Evolutionary conservation across 2,329 filamentous ascomycete genomes (phyloP).

Genomic region (Trichophyton mentagrophytes): DNA sequence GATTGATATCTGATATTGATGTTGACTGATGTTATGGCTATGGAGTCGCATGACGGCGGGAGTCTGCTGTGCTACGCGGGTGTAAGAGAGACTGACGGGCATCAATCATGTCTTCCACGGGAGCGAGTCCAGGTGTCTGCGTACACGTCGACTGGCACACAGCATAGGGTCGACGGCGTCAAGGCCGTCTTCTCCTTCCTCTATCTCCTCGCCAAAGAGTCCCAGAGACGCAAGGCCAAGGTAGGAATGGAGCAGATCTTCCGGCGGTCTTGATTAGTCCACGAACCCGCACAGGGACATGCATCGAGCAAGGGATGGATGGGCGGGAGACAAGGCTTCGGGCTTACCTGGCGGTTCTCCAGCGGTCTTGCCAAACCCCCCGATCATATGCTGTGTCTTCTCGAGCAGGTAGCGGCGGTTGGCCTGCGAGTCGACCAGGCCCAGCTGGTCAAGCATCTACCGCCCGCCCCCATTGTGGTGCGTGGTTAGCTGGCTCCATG

Average conservation of each 20-base stretch:
- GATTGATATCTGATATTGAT: no score
- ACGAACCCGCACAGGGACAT: neutral
- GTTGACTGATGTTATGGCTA: neutral
- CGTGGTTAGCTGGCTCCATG: no score
- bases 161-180: slow-evolving; percentile 61
- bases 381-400: slow-evolving; percentile 75
- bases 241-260: slow-evolving; percentile 80
- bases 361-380: slow-evolving; percentile 64
- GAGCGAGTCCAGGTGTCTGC: slow-evolving; percentile 29
- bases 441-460: slow-evolving; percentile 45
- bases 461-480: neutral
- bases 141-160: slow-evolving; percentile 51
- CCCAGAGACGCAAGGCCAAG: slow-evolving; percentile 71
- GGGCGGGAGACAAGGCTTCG: slow-evolving; percentile 22
- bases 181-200: slow-evolving; percentile 35
- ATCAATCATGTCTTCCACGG: slow-evolving; percentile 23
- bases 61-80: neutral
- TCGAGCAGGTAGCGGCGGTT: slow-evolving; percentile 69
- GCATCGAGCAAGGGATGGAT: slow-evolving; percentile 32
- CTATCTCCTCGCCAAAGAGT: slow-evolving; percentile 49
- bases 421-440: slow-evolving; percentile 46
- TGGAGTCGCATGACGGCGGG: neutral
- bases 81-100: neutral
- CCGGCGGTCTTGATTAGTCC: slow-evolving; percentile 23
- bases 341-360: slow-evolving; percentile 51